Base-by-base conservation (phyloP, 768 basidiomycete species). In the Mrakia frigida region DNA sequence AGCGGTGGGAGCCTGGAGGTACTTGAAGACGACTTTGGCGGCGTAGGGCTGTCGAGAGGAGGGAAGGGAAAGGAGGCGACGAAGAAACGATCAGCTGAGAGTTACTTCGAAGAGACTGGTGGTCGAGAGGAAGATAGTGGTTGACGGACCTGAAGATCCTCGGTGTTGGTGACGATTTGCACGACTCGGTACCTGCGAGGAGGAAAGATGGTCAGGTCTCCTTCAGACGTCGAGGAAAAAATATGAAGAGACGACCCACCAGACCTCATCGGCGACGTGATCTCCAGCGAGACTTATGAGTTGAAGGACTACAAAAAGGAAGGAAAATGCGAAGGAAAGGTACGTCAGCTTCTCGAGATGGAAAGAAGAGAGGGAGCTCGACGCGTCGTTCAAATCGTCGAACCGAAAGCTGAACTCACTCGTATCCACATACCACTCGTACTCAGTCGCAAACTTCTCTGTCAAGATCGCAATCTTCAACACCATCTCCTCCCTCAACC, bases 361-460 rank as follows among this genome's bases (percentile, higher is more conserved):
- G 50, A 37, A 3, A 4, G 39, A 39, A 21, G 18, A 75, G 18
- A n/a, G 14, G 35, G 31, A 31, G 46, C 46, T 50, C 46, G 16
- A 50, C 56, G 25, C 52, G 52, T 53, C 52, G 6, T 2, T 53
- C 25, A 21, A 53, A 2, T 16, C 21, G 1, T 13, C n/a, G 31
- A 46, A 23, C 6, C 1, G 5, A 21, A 23, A 18, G 33, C 13
- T 1, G 59, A 39, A 70, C 77, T 74, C 53, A 78, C 77, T 93
- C 79, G 94, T 99, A 84, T 99, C 96, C 75, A 99, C 93, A 86
- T 99, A 98, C 95, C 95, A 96, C 84, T 95, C 94, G 84, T 96
- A 97, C 74, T 85, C 97, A 74, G 89, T 91, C 33, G 97, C 97
- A 81, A 98, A 98, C 85, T 97, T 93, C 83, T 99, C 97, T n/a